Evolutionary conservation across 176 grass and related monocot species (phyloP).

Genomic region (Metroxylon sagu): DNA sequence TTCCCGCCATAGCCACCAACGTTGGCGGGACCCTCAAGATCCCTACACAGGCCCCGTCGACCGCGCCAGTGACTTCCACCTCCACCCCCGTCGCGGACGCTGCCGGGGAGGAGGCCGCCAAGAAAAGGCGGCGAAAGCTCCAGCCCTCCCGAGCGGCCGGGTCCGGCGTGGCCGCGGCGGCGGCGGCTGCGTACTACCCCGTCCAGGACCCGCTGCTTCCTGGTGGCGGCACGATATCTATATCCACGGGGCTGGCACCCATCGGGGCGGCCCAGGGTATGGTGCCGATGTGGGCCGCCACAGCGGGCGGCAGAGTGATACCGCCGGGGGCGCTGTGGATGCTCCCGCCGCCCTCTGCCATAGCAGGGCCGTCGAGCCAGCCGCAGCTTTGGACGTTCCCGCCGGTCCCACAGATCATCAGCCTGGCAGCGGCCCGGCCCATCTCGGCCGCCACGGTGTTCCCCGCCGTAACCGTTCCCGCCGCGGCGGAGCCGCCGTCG

Average conservation of each 20-base stretch:
- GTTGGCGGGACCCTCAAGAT: background rate
- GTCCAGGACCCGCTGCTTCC: background rate
- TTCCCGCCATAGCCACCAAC: slow-evolving; percentile 5
- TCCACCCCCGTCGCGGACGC: too few relatives aligned
- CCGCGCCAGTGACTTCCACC: too few relatives aligned
- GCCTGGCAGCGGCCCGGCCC: slow-evolving; percentile 41
- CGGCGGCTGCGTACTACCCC: background rate
- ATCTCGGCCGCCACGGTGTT: background rate
- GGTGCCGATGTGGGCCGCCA: slow-evolving; percentile 49
- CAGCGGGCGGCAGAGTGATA: slow-evolving; percentile 13
- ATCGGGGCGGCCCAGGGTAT: slow-evolving; percentile 30
- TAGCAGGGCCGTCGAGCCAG: slow-evolving; percentile 18
- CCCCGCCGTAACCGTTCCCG: background rate
- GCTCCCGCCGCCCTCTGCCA: slow-evolving; percentile 34
- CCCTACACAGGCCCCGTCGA: too few relatives aligned
- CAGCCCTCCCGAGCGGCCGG: background rate
- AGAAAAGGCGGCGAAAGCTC: slow-evolving; percentile 1
- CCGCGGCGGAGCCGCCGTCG: background rate
- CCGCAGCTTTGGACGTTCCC: slow-evolving; percentile 46
- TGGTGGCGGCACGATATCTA: slow-evolving; percentile 43
- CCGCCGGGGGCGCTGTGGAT: slow-evolving; percentile 63
- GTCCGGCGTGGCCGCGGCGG: background rate
- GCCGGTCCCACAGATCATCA: slow-evolving; percentile 40
- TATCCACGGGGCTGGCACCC: slow-evolving; percentile 59
- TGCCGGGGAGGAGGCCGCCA: background rate